Base-by-base conservation (phyloP, 805 yeast genomes). In the Priceomyces carsonii region DNA sequence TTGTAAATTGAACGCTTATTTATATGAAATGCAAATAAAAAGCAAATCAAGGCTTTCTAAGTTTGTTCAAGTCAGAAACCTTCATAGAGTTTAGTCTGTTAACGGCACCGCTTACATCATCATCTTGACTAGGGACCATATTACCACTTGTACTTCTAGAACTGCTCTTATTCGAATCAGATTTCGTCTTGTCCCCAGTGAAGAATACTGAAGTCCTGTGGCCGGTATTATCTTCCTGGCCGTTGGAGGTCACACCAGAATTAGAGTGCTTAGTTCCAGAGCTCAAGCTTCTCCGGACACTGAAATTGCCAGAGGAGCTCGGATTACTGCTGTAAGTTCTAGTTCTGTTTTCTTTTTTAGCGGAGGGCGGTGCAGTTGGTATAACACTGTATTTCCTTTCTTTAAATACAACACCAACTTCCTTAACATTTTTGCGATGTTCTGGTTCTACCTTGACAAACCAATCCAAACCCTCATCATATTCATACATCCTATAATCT, bases 401-500 rank as follows among this genome's bases (percentile, higher is more conserved):
- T 45, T 76, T 73, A 51, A 73, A 80, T 1, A 79, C 73, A n/a
- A 84, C 79, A 0, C 85, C 87, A 25, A 82, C 80, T 53, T 83
- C 86, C 48, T 75, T 75, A 21, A 83, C 79, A 46, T 77, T 83
- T 60, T 71, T 75, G 43, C 66, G 66, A 45, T 75, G 79, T 26
- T 73, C 78, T 32, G 73, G 58, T 29, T 73, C 75, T 3, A 88
- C 82, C 50, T 84, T 78, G 36, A 66, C 74, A 63, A 91, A 91
- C 82, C 87, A 79, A 55, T 89, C 90, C 26, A 72, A 61, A 2
- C 61, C 62, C 47, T 90, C 96, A 50, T 86, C 84, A 62, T 82
- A 91, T 57, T 89, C 95, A 61, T 82, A 91, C 57, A 90, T 69
- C 9, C 84, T 76, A 88, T 95, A 91, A 42, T 88, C 95, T 2